Evolutionary conservation across 495 filamentous ascomycete species (phyloP).

Genomic region (Lindgomyces ingoldianus): DNA sequence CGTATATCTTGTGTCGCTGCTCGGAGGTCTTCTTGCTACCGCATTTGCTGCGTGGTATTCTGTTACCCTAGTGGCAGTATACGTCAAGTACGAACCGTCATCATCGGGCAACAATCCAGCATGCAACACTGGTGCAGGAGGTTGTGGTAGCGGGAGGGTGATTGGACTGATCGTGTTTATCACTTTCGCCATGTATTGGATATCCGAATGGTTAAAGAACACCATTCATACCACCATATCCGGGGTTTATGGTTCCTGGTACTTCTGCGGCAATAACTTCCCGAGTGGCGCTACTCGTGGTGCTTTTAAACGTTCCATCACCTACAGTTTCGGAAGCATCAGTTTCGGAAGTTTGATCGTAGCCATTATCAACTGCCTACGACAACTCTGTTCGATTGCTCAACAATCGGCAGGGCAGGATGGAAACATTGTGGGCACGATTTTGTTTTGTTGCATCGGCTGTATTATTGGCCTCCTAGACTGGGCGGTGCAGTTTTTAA

Average conservation of each 20-base stretch:
- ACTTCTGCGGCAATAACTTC: constrained; percentile 73
- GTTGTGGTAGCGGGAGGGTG: constrained; percentile 74
- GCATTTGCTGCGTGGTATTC: constrained; percentile 68
- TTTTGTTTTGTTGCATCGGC: constrained; percentile 69
- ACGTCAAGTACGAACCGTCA: constrained; percentile 74
- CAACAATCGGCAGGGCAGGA: constrained; percentile 62
- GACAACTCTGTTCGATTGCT: constrained; percentile 74
- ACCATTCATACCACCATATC: constrained; percentile 84
- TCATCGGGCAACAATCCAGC: constrained; percentile 58
- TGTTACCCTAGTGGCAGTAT: constrained; percentile 64
- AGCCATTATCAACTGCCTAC: constrained; percentile 80
- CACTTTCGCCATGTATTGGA: constrained; percentile 88
- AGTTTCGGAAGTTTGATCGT: constrained; percentile 81
- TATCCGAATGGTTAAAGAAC: constrained; percentile 85
- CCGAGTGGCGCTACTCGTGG: constrained; percentile 76
- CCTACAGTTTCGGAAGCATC: constrained; percentile 91
- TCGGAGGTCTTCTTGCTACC: constrained; percentile 73
- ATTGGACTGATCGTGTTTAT: constrained; percentile 83
- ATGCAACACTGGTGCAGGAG: constrained; percentile 61
- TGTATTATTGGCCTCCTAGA: constrained; percentile 78
- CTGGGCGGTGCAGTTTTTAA: constrained; percentile 79
- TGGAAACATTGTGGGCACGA: constrained; percentile 68
- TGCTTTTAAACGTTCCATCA: constrained; percentile 72
- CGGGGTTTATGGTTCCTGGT: constrained; percentile 91
- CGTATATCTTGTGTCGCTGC: constrained; percentile 78